Conservation (phyloP, 2,329 filamentous ascomycete species). For the Didymella arachidicola region DNA sequence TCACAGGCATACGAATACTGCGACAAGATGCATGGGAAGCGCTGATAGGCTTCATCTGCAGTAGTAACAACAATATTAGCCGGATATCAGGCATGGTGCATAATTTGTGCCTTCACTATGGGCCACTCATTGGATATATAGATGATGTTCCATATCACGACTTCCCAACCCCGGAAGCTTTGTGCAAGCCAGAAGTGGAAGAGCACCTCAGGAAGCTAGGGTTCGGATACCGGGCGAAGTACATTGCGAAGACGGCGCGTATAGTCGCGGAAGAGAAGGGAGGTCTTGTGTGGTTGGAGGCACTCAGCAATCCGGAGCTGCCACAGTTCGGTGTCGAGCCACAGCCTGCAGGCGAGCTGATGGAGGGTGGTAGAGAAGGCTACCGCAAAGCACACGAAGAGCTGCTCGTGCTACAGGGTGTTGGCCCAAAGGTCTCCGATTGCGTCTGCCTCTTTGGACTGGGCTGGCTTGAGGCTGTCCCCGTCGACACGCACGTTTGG, state of each 20-base stretch:
- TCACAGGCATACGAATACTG: slow-evolving; percentile 89
- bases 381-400: slow-evolving; percentile 83
- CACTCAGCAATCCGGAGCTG: slow-evolving; percentile 78
- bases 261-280: slow-evolving; percentile 74
- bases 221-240: slow-evolving; percentile 94
- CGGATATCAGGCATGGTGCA: slow-evolving; percentile 97
- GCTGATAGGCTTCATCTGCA: slow-evolving; percentile 93
- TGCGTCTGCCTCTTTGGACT: slow-evolving; percentile 97
- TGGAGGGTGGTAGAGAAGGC: slow-evolving; percentile 64
- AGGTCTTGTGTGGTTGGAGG: slow-evolving; percentile 73
- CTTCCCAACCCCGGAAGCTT: slow-evolving; percentile 78
- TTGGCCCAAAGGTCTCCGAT: slow-evolving; percentile 96
- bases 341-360: slow-evolving; percentile 57
- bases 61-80: slow-evolving; percentile 97
- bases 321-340: slow-evolving; percentile 63
- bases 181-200: slow-evolving; percentile 81
- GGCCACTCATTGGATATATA: slow-evolving; percentile 74
- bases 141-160: slow-evolving; percentile 80
- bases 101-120: slow-evolving; percentile 88
- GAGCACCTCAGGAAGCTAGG: slow-evolving; percentile 79
- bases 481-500: slow-evolving; percentile 97
- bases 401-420: slow-evolving; percentile 80
- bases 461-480: slow-evolving; percentile 93
- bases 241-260: slow-evolving; percentile 84
- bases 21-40: slow-evolving; percentile 97